Evolutionary conservation across 169 alveolate species (phyloP), one percentile per base, ranked within the genome.

Genomic region (Fabrea salina): DNA sequence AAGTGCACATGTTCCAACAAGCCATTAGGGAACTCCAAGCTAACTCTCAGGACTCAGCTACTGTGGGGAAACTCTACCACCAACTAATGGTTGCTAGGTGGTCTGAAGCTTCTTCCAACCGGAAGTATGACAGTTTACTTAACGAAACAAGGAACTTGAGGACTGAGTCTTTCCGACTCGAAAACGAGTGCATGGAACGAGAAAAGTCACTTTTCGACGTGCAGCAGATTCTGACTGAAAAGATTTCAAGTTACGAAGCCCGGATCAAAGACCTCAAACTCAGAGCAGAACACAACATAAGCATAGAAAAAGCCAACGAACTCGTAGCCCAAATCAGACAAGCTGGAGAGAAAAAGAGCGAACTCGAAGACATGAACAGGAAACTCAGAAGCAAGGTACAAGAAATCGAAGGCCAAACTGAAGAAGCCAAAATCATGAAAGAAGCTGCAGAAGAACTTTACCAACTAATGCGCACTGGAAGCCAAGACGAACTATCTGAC

Each of bases 101-200:
- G 90, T 70, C 87, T 51, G 90, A 87, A 66, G 90, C 90, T 11
- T 82, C 88, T 33, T 64, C 83, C 8, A 72, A 78, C 35, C 79
- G 71, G 71, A 83, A 84, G 64, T 83, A 80, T 37, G 89, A 82
- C 39, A 49, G 51, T 71, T 27, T 77, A 0, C 86, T 77, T 8
- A 74, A 82, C 35, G 93, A 87, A 47, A 58, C 68, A 19, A 80
- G 75, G 35, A 61, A 40, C 0, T 58, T 84, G 6, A 75, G 88
- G 44, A 54, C 16, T 49, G 90, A 87, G 25, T 44, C 58, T 32
- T 25, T 85, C 33, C 50, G 64, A 35, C 33, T 56, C 4, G 88
- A 87, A 47, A 16, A 51, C 37, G 27, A 58, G 30, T 51, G 70
- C 3, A 58, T 56, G 44, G 78, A 80, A n/a, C 58, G 70, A 22